Evolutionary conservation across 495 filamentous ascomycete genomes (phyloP), one percentile per base, ranked within the genome.

Genomic region (Cercophora scortea): DNA sequence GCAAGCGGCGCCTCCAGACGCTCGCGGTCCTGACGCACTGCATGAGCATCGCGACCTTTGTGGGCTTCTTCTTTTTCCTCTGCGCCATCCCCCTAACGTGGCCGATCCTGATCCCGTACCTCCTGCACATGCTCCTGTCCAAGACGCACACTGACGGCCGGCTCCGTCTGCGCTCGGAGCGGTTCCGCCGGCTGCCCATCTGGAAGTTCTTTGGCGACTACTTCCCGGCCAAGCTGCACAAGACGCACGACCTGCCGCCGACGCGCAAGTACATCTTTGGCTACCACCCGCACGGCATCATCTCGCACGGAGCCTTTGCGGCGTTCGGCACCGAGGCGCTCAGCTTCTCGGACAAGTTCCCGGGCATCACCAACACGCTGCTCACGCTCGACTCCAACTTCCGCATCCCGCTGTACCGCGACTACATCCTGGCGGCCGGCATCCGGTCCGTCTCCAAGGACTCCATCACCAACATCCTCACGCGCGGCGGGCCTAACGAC

Each of bases 241-340:
- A 92, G 51, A 90, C 88, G 38, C 76, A 85, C 57, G 70, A 87
- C 46, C 82, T 98, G 3, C 80, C 87, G 12, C 77, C 89, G 0
- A 88, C 85, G 3, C 79, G 89, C 52, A 97, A 97, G 70, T 98
- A 97, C 71, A 92, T 98, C 58, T 95, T 98, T 63, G 93, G 94
- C 41, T 96, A 97, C 66, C 93, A 96, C 62, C 92, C 92, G 0
- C 92, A 97, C 65, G 93, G 93, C 40, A 96, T 98, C 67, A 95
- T 98, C 60, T 90, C 86, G 12, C 89, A 96, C 61, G 93, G 93
- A 38, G 93, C 94, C 1, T 96, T 93, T 68, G 89, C 87, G 4
- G 86, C 91, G 13, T 96, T 98, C 57, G 88, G 77, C 32, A 97
- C 94, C 6, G 93, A 97, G 58, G 88, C 88, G 0, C 75, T 94